These are phyloP conservation scores for Phytophthora litchii DNA, from an alignment of 352 stramenopile species.

Conservation along the genomic window DNA sequence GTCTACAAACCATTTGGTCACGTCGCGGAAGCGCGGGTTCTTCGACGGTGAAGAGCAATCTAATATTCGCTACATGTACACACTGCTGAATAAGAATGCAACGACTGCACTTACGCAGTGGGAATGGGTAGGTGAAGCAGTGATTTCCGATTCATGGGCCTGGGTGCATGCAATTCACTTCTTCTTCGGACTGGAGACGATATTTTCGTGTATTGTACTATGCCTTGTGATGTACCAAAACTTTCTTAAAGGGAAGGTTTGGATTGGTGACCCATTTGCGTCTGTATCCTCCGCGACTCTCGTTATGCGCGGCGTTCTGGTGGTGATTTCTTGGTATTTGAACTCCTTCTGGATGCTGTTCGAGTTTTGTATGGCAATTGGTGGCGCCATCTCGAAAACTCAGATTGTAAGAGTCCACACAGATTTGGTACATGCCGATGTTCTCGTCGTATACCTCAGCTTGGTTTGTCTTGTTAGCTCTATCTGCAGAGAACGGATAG, in stretches of 20 bases:
- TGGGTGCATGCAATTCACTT: conserved; percentile 48
- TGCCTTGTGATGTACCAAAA: conserved; percentile 36
- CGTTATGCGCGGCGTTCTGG: conserved; percentile 22
- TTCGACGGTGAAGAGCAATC: conserved; percentile 38
- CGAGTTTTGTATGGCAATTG: conserved; percentile 36
- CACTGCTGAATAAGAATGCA: conserved; percentile 21
- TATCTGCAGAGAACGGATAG: conserved; percentile 31
- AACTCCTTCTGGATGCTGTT: conserved; percentile 43
- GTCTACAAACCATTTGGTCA: conserved; percentile 30
- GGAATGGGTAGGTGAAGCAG: conserved; percentile 28
- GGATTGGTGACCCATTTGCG: conserved; percentile 51
- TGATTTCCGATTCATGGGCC: conserved; percentile 38
- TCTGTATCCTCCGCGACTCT: conserved; percentile 37
- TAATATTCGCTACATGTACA: conserved; percentile 36
- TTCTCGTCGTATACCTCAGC: conserved; percentile 36
- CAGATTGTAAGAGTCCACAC: conserved; percentile 33
- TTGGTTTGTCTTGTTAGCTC: conserved; percentile 28
- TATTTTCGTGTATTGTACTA: conserved; percentile 38
- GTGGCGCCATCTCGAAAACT: conserved; percentile 18
- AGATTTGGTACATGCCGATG: conserved; percentile 38
- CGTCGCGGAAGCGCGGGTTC: conserved; percentile 34
- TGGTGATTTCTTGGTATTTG: conserved; percentile 41
- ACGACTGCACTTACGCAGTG: conserved; percentile 18
- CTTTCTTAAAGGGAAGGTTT: conserved; percentile 35
- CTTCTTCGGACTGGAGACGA: conserved; percentile 34